Base-by-base conservation (phyloP, 495 filamentous ascomycete genomes). In the Cryomyces minteri region DNA sequence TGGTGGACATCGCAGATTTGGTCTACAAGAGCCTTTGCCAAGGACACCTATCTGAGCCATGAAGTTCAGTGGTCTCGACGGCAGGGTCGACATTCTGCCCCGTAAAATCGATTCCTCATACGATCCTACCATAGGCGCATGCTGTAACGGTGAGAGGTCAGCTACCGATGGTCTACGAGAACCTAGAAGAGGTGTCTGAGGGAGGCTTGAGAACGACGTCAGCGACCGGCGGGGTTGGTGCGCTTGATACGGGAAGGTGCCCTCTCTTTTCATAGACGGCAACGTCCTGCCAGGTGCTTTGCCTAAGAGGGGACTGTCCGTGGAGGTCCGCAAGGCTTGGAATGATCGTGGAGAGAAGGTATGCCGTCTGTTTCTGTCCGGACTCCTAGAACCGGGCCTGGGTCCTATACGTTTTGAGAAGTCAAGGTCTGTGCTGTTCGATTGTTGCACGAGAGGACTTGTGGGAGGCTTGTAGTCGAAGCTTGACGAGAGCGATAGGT, bases 81-180 rank as follows among this genome's bases (percentile, higher is more conserved):
- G 92, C 6, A 79, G 90, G 9, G 87, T 96, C 38, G 92, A 96
- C 90, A 98, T 98, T 44, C 92, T 74, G 30, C 90, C 90, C 25
- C 84, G 76, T 4, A 98, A 66, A 43, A 98, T 95, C 4, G 85
- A 94, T 61, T 98, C 90, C 59, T 98, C 90, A 53, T 94, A 98
- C 4, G 90, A 95, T 0, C 90, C 90, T 12, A 98, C 90, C 80
- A 98, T 87, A 4, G 88, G 83, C 28, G 88, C 88, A 64, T 88
- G 84, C 31, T 85, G 80, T 18, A 88, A 68, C 3, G 84, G 72
- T 10, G 85, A 83, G 11, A 67, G 61, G 14, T 95, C 88, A 3
- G 82, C 80, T 46, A 80, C 68, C 0, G 87, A 93, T 1, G 80
- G 80, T 34, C 82, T 67, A 43, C 85, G 71, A 14, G 73, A 60